phyloP scores from a whole-genome alignment of 2,329 filamentous ascomycete species.

The Clonostachys rosea region DNA sequence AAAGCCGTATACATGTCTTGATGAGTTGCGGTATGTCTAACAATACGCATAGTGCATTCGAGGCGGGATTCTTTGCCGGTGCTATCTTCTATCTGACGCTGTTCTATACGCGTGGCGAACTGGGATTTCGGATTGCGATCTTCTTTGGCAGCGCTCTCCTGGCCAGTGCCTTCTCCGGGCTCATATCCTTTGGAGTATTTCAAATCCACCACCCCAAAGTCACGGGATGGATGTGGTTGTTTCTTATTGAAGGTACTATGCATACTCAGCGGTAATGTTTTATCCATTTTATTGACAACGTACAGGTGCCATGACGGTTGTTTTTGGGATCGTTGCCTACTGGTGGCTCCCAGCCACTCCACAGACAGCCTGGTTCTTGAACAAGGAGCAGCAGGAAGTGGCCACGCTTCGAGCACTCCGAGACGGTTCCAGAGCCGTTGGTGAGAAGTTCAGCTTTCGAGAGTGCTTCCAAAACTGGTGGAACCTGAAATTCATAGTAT shows the following conservation, averaged over 20 bases:
- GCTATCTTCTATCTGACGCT: conserved; percentile 2
- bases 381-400: conserved; percentile 24
- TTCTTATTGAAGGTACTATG: background rate
- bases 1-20: background rate
- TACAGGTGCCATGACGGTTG: conserved; percentile 5
- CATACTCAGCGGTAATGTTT: no score
- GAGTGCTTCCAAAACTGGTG: conserved; percentile 36
- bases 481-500: conserved; percentile 25
- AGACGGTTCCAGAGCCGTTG: conserved; percentile 31
- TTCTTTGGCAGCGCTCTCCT: conserved; percentile 54
- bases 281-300: no score
- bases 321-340: conserved; percentile 16
- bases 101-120: conserved; percentile 43
- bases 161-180: conserved; percentile 60
- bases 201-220: background rate
- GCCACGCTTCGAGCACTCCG: conserved; percentile 31
- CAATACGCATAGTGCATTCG: conserved; percentile 13
- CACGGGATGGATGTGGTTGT: background rate
- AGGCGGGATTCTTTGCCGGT: conserved; percentile 28
- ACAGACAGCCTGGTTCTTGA: conserved; percentile 31
- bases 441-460: conserved; percentile 26
- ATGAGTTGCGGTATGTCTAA: no score
- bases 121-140: conserved; percentile 49
- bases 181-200: conserved; percentile 28
- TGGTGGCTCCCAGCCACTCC: conserved; percentile 39